These are phyloP conservation scores for Pleurostoma richardsiae DNA, from an alignment of 2,329 filamentous ascomycete species.

Conservation along the genomic window DNA sequence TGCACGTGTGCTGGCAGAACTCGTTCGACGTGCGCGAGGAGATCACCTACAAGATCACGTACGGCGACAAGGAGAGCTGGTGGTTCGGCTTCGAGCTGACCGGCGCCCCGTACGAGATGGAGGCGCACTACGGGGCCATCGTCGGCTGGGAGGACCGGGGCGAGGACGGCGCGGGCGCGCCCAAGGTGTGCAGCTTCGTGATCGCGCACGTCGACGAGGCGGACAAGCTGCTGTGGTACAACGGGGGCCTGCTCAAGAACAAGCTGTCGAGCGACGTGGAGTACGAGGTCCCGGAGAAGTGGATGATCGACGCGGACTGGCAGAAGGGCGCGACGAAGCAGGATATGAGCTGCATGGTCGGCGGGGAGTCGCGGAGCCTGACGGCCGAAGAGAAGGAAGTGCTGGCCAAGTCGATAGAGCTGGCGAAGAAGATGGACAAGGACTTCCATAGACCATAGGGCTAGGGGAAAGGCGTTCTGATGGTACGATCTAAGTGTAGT, in stretches of 20 bases:
- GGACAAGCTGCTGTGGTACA: conserved; percentile 33
- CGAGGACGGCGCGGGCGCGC: background rate
- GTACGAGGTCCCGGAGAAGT: conserved; percentile 28
- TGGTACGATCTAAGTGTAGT: too few relatives aligned
- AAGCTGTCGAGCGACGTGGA: conserved; percentile 21
- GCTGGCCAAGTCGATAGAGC: conserved; percentile 10
- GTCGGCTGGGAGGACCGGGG: conserved; percentile 24
- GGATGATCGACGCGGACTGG: conserved; percentile 35
- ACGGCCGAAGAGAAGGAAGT: conserved; percentile 2
- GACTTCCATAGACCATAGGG: background rate
- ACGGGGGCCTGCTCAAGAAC: conserved; percentile 35
- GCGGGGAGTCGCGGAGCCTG: conserved; percentile 3
- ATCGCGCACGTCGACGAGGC: conserved; percentile 35
- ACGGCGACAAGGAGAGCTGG: conserved; percentile 41
- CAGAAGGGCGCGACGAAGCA: conserved; percentile 23
- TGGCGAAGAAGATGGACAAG: conserved; percentile 12
- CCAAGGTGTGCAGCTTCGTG: conserved; percentile 30
- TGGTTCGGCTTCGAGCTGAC: conserved; percentile 38
- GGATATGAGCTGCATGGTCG: conserved; percentile 31
- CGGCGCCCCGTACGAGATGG: conserved; percentile 30
- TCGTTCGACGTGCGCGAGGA: conserved; percentile 29
- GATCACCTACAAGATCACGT: conserved; percentile 32
- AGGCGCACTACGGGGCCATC: conserved; percentile 33
- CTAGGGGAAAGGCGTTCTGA: too few relatives aligned
- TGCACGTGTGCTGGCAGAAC: conserved; percentile 41